A percentile compares a stretch with the other conserved stretches of the same genome.
Conservation (phyloP, 2,329 filamentous ascomycete genomes). For the Lojkania enalia region DNA sequence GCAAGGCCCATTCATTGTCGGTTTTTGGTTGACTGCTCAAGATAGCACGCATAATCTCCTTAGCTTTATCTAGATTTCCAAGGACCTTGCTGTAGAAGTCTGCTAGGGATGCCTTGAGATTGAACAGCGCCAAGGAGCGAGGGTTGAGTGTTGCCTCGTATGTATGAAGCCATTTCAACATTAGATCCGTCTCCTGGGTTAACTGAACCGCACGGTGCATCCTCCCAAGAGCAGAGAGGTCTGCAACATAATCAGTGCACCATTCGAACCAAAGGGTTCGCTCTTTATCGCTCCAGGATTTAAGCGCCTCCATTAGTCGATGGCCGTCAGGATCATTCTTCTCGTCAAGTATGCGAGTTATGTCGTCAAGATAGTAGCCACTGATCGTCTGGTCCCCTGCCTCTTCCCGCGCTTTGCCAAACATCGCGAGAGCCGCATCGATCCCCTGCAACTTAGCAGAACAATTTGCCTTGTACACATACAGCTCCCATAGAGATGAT, state of each 20-base stretch:
- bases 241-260: neutral
- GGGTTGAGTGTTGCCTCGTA: slow-evolving; percentile 6
- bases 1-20: neutral
- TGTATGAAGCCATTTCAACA: slow-evolving; percentile 8
- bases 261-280: slow-evolving; percentile 7
- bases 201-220: slow-evolving; percentile 10
- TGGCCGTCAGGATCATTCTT: slow-evolving; percentile 8
- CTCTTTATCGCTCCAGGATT: slow-evolving; percentile 12
- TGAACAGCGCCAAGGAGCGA: slow-evolving; percentile 1
- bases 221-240: neutral
- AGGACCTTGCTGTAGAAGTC: slow-evolving; percentile 9
- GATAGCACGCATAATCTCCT: slow-evolving; percentile 3
- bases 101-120: slow-evolving; percentile 4
- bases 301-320: slow-evolving; percentile 8
- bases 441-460: neutral
- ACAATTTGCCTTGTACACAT: slow-evolving; percentile 3
- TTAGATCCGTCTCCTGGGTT: slow-evolving; percentile 3
- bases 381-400: neutral
- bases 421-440: slow-evolving; percentile 6
- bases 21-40: slow-evolving; percentile 6
- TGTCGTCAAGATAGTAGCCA: slow-evolving; percentile 8
- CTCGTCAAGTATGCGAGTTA: slow-evolving; percentile 10
- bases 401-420: slow-evolving; percentile 5
- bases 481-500: neutral
- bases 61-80: slow-evolving; percentile 11